A percentile compares a stretch with the other conserved stretches of the same genome.
Evolutionary conservation across 352 stramenopile species (phyloP).

Genomic region (Globisporangium emineosum): DNA sequence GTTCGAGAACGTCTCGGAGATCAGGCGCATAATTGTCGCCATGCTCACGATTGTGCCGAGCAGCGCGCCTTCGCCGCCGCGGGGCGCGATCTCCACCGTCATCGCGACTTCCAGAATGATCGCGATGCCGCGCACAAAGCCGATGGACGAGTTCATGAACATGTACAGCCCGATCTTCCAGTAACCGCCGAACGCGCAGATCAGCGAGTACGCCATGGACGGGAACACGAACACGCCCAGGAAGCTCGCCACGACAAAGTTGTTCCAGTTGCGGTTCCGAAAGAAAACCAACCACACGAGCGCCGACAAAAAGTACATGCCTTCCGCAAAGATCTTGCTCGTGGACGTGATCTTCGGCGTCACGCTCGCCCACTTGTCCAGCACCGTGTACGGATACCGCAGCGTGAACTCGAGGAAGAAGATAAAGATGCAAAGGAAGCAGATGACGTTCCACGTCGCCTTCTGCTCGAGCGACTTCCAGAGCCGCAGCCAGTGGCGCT

Average conservation of each 20-base stretch:
- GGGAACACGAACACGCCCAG: slow-evolving; percentile 26
- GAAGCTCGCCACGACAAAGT: slow-evolving; percentile 27
- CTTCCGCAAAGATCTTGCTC: slow-evolving; percentile 27
- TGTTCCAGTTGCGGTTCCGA: slow-evolving; percentile 34
- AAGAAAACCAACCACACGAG: slow-evolving; percentile 32
- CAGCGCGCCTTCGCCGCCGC: slow-evolving; percentile 37
- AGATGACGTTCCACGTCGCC: slow-evolving; percentile 32
- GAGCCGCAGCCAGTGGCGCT: slow-evolving; percentile 34
- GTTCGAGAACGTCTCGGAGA: slow-evolving; percentile 24
- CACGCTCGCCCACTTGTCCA: slow-evolving; percentile 40
- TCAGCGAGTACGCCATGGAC: slow-evolving; percentile 24
- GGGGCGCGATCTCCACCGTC: slow-evolving; percentile 38
- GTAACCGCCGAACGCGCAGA: slow-evolving; percentile 24
- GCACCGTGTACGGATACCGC: slow-evolving; percentile 31
- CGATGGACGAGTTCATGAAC: slow-evolving; percentile 31
- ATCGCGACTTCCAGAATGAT: slow-evolving; percentile 39
- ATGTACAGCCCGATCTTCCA: slow-evolving; percentile 30
- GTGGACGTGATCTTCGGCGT: slow-evolving; percentile 28
- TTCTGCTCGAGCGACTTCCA: slow-evolving; percentile 30
- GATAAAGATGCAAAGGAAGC: slow-evolving; percentile 42
- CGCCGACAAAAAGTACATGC: slow-evolving; percentile 27
- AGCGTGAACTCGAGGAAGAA: slow-evolving; percentile 51
- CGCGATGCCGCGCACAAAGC: slow-evolving; percentile 31
- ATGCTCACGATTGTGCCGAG: slow-evolving; percentile 44
- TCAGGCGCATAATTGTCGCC: slow-evolving; percentile 32